A percentile compares a stretch with the other conserved stretches of the same genome.
phyloP scores from a whole-genome alignment of 768 basidiomycete species.

The Hygrophorus pudorinus region DNA sequence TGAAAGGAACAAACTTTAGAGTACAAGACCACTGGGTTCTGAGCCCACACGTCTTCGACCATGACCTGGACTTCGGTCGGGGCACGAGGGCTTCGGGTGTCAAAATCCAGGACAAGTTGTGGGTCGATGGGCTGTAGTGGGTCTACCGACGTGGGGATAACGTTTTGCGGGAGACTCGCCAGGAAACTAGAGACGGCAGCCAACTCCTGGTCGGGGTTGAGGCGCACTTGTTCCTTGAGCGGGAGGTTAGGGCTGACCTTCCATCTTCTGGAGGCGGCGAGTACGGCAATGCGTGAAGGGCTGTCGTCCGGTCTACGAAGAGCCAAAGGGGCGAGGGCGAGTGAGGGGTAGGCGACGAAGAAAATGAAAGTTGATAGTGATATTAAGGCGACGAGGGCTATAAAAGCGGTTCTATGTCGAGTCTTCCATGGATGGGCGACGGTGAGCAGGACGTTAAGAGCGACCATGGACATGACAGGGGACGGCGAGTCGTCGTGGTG shows the following conservation, averaged over 20 bases:
- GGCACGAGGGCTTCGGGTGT: constrained; percentile 57
- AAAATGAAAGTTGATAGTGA: constrained; percentile 46
- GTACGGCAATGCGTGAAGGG: neutral
- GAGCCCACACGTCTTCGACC: constrained; percentile 58
- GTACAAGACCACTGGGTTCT: constrained; percentile 68
- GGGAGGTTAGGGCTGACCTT: neutral
- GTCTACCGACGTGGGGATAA: constrained; percentile 58
- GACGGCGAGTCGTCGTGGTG: constrained; percentile 9
- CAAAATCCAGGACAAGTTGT: constrained; percentile 75
- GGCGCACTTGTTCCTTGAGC: constrained; percentile 28
- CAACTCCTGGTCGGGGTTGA: constrained; percentile 53
- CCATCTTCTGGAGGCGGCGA: neutral
- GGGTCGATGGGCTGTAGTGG: constrained; percentile 63
- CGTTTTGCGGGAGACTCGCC: constrained; percentile 63
- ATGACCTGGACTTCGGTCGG: constrained; percentile 48
- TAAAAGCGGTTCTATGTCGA: constrained; percentile 42
- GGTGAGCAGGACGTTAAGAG: no score
- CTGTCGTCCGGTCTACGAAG: neutral
- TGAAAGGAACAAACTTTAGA: constrained; percentile 41
- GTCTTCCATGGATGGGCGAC: constrained; percentile 33
- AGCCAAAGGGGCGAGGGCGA: constrained; percentile 4
- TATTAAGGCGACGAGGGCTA: constrained; percentile 44
- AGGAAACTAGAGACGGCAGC: constrained; percentile 69
- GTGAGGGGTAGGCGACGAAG: constrained; percentile 21
- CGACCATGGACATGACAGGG: no score